Evolutionary conservation across 768 basidiomycete species (phyloP).

Genomic region (Rossbeevera mucosa): DNA sequence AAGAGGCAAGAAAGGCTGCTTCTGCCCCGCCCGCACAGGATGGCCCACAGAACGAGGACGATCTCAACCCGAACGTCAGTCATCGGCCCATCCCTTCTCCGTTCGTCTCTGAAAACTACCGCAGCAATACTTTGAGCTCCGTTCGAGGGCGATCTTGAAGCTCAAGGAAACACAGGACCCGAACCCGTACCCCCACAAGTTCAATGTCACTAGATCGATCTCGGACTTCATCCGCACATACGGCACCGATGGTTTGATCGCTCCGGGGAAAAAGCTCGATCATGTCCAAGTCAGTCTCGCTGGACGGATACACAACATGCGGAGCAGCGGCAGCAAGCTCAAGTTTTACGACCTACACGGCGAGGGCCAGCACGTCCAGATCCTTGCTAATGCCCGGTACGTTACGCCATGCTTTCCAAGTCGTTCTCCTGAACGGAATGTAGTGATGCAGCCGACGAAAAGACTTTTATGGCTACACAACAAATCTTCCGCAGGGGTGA

Average conservation of each 20-base stretch:
- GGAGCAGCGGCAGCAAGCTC: constrained; percentile 77
- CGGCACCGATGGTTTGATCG: constrained; percentile 66
- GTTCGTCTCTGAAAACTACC: background rate
- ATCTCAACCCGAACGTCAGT: constrained; percentile 88
- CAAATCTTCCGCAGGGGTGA: constrained; percentile 92
- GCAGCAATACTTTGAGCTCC: constrained; percentile 96
- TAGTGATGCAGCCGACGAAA: constrained; percentile 59
- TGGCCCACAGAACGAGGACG: constrained; percentile 58
- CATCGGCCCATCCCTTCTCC: background rate
- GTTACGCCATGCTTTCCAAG: constrained; percentile 24
- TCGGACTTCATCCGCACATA: constrained; percentile 69
- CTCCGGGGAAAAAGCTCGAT: constrained; percentile 61
- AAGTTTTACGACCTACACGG: constrained; percentile 92
- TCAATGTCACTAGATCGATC: constrained; percentile 79
- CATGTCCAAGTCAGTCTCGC: constrained; percentile 62
- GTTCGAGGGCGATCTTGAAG: constrained; percentile 81
- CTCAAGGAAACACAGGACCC: constrained; percentile 82
- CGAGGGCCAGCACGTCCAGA: constrained; percentile 91
- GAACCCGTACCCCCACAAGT: constrained; percentile 99
- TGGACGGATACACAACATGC: constrained; percentile 89
- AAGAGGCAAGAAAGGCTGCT: constrained; percentile 67
- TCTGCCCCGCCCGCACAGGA: constrained; percentile 38
- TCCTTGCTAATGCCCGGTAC: constrained; percentile 86
- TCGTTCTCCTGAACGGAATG: constrained; percentile 17
- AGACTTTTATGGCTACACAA: constrained; percentile 66